phyloP scores from a whole-genome alignment of 257 asterid genomes.

The Misopates orontium region DNA sequence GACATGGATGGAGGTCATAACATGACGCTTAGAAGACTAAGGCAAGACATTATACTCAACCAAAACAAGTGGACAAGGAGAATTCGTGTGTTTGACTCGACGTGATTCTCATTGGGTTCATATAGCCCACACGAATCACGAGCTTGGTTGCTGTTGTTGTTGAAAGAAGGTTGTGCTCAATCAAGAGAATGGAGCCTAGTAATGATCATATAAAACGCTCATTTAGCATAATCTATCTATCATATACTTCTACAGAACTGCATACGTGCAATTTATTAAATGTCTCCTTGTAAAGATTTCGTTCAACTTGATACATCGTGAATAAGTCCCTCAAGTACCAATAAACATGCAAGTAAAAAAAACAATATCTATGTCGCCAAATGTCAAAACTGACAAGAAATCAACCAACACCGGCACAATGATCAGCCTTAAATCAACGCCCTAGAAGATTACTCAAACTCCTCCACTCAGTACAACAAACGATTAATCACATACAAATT shows the following conservation, averaged over 20 bases:
- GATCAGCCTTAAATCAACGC: background rate
- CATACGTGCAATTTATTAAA: background rate
- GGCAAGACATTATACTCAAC: no score
- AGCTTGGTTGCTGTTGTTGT: no score
- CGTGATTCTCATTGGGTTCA: no score
- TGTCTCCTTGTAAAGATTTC: background rate
- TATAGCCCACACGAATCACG: no score
- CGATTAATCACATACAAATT: background rate
- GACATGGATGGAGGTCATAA: no score
- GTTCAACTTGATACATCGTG: background rate
- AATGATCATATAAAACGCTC: constrained; percentile 1
- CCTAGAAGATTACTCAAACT: background rate
- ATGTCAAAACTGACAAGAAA: constrained; percentile 5
- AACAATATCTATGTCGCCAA: constrained; percentile 8
- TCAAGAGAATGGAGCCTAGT: background rate
- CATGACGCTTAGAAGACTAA: no score
- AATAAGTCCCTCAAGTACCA: constrained; percentile 9
- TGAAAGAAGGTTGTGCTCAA: constrained; percentile 5
- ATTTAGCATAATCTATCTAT: background rate
- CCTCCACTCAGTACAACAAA: no score
- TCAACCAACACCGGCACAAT: constrained; percentile 10
- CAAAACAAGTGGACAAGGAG: no score
- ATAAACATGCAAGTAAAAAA: constrained; percentile 5
- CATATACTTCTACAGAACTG: constrained; percentile 8
- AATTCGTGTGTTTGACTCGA: no score